phyloP scores from a whole-genome alignment of 176 grass and related monocot genomes.

The Alopecurus myosuroides region DNA sequence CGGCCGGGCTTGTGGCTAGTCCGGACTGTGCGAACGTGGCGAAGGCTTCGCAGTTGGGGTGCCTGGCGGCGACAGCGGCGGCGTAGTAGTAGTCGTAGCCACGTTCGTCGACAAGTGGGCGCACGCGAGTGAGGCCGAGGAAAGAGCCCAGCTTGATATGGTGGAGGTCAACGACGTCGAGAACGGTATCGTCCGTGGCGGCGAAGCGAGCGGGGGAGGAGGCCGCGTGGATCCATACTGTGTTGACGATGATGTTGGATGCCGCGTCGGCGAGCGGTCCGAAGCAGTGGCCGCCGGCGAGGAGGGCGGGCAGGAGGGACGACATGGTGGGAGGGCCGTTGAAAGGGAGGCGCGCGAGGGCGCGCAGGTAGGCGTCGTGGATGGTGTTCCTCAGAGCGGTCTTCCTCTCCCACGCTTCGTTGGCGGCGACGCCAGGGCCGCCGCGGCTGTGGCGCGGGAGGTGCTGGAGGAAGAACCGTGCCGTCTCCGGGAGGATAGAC shows the following conservation, averaged over 20 bases:
- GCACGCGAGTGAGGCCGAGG: background rate
- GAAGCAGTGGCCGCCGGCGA: too few relatives aligned
- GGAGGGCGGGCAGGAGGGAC: too few relatives aligned
- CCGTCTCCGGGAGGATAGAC: background rate
- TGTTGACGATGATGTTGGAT: too few relatives aligned
- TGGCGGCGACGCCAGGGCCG: background rate
- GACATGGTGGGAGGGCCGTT: too few relatives aligned
- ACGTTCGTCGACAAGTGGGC: background rate
- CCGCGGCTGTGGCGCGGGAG: background rate
- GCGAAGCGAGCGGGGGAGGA: too few relatives aligned
- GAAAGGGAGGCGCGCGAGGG: too few relatives aligned
- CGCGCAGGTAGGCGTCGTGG: conserved; percentile 4
- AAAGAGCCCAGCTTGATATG: background rate
- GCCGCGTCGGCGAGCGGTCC: too few relatives aligned
- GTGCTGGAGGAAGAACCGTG: background rate
- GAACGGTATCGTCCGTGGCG: background rate
- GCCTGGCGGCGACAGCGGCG: background rate
- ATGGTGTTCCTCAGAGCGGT: background rate
- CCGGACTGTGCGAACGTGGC: background rate
- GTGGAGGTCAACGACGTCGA: background rate
- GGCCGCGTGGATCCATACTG: too few relatives aligned
- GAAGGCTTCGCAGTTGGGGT: background rate
- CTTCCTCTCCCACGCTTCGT: too few relatives aligned
- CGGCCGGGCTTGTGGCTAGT: background rate
- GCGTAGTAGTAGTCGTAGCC: background rate